A percentile compares a stretch with the other conserved stretches of the same genome.
Evolutionary conservation across 2,329 filamentous ascomycete genomes (phyloP).

Genomic region (Calcarisporium arbuscula): DNA sequence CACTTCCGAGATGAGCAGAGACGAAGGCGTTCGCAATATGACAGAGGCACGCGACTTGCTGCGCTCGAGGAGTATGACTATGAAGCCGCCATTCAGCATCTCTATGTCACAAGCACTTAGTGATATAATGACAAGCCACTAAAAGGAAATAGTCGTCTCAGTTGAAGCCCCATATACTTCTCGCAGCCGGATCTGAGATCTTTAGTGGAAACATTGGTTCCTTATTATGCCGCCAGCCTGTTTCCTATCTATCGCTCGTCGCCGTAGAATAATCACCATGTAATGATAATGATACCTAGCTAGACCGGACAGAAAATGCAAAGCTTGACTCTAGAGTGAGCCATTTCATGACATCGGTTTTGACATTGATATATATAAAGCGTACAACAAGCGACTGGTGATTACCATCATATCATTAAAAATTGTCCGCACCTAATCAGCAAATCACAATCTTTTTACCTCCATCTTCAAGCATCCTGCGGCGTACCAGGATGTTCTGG

Average conservation of each 20-base stretch:
- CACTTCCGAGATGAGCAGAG: slow-evolving; percentile 70
- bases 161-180: no score
- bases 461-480: no score
- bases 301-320: slow-evolving; percentile 5
- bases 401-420: no score
- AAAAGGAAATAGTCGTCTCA: no score
- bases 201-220: slow-evolving; percentile 9
- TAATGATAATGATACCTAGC: slow-evolving; percentile 9
- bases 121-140: no score
- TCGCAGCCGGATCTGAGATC: no score
- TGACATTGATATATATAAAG: no score
- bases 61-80: slow-evolving; percentile 58
- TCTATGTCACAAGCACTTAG: slow-evolving; percentile 20
- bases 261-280: slow-evolving; percentile 8
- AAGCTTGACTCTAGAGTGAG: not conserved
- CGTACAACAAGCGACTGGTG: no score
- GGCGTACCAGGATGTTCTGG: no score
- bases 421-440: no score
- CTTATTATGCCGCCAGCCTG: slow-evolving; percentile 2
- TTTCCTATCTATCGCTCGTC: slow-evolving; percentile 13
- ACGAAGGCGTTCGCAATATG: slow-evolving; percentile 69
- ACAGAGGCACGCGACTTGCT: slow-evolving; percentile 71
- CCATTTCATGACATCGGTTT: no score
- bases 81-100: slow-evolving; percentile 35
- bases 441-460: no score